Conservation (phyloP, 371 early-diverging fungal genomes). For the Rhizopus stolonifer region DNA sequence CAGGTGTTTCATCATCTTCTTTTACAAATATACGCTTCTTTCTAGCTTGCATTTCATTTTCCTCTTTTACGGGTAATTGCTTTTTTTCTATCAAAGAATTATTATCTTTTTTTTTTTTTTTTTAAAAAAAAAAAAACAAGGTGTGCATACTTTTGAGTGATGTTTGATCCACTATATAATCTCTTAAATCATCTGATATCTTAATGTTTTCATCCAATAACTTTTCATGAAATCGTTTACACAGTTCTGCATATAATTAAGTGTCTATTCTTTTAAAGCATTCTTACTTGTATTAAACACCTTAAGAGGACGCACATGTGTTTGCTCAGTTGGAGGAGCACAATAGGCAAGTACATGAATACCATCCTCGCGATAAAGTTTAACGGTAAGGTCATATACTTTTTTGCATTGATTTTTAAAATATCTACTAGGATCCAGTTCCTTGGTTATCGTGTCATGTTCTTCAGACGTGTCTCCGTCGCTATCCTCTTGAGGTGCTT, state of each 20-base stretch:
- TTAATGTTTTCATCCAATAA: neutral
- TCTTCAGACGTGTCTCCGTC: neutral
- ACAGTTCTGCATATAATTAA: neutral
- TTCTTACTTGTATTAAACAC: constrained; percentile 2
- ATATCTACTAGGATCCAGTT: neutral
- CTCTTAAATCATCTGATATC: neutral
- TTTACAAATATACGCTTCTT: no score
- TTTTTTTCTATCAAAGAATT: no score
- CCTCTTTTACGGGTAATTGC: no score
- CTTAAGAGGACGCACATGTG: neutral
- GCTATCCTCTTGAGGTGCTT: neutral
- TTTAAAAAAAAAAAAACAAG: no score
- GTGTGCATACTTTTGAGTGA: neutral
- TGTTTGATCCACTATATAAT: neutral
- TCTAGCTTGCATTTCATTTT: no score
- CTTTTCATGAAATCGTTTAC: neutral
- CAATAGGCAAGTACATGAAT: constrained; percentile 1
- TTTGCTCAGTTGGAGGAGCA: neutral
- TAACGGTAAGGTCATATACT: neutral
- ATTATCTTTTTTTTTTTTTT: no score
- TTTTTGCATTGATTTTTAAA: neutral
- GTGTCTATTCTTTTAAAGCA: neutral
- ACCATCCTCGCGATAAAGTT: neutral
- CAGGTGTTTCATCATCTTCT: no score
- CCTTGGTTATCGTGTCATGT: neutral